These are phyloP conservation scores for Alternaria tenuissima DNA, from an alignment of 2,329 filamentous ascomycete species.

Conservation along the genomic window DNA sequence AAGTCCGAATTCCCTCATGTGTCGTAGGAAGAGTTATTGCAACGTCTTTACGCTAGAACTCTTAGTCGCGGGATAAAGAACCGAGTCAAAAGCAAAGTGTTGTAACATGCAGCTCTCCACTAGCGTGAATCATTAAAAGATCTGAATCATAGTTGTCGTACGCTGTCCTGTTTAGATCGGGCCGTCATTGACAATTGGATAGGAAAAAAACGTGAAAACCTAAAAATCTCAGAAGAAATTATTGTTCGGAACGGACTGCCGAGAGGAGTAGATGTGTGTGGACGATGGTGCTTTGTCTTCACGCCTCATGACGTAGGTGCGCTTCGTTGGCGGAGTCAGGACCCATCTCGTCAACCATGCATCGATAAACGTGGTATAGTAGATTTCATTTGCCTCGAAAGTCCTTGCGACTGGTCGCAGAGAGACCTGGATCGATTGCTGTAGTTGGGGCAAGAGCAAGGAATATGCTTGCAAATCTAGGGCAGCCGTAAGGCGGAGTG, in stretches of 20 bases:
- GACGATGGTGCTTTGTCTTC: not conserved
- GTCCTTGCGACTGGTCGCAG: not conserved
- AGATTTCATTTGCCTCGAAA: not conserved
- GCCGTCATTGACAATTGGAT: not conserved
- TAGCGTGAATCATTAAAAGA: not conserved
- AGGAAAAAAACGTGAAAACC: not conserved
- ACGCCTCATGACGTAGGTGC: not conserved
- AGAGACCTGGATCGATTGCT: not conserved
- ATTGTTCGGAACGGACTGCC: not conserved
- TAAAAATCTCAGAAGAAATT: not conserved
- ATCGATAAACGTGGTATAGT: not conserved
- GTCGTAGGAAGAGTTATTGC: not conserved
- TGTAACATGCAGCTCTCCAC: not conserved
- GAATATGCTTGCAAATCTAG: not conserved
- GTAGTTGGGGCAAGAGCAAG: not conserved
- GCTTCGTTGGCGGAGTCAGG: not conserved
- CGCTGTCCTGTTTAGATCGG: not conserved
- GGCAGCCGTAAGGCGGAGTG: not conserved
- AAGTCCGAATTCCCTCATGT: not conserved
- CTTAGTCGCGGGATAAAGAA: not conserved
- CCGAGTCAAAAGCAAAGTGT: not conserved
- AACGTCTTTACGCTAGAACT: not conserved
- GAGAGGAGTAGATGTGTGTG: not conserved
- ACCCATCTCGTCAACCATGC: not conserved
- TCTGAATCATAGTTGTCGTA: not conserved